Percentiles rank a stretch among this genome's conserved stretches.
Evolutionary conservation across 345 rosid species (phyloP).

Genomic region (Eucalyptus shirleyi): DNA sequence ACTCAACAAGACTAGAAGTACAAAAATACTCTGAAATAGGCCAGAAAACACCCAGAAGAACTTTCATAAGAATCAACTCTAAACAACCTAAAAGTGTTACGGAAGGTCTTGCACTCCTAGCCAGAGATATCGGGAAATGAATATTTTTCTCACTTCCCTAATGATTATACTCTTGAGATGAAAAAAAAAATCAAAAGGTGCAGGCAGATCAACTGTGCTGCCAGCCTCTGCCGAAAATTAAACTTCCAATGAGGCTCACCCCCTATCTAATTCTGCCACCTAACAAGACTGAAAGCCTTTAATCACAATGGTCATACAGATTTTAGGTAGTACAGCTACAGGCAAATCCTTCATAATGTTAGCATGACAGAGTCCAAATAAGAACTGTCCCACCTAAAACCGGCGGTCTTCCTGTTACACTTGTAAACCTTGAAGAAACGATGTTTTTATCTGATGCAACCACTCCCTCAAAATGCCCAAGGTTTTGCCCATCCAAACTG

Average conservation of each 20-base stretch:
- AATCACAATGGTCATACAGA: not conserved
- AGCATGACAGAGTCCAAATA: not conserved
- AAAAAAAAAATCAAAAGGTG: not conserved
- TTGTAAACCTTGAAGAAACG: conserved; percentile 51
- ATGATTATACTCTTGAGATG: not conserved
- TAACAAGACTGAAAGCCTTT: not conserved
- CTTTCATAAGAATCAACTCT: not conserved
- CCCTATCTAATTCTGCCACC: not conserved
- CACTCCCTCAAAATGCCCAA: conserved; percentile 55
- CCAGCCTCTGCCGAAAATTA: not conserved
- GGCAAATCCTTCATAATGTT: not conserved
- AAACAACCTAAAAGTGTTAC: not conserved
- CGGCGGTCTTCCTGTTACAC: conserved; percentile 39
- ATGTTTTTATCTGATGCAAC: conserved; percentile 65
- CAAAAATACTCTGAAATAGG: not conserved
- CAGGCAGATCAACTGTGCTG: not conserved
- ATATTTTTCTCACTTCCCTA: not conserved
- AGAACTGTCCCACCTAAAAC: conserved; percentile 44
- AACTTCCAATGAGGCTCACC: not conserved
- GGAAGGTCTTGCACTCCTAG: not conserved
- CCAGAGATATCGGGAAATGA: not conserved
- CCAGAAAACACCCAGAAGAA: not conserved
- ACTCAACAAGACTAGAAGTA: not conserved
- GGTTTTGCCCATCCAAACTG: conserved; percentile 42
- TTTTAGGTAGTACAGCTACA: not conserved